A percentile compares a stretch with the other conserved stretches of the same genome.
Conservation (phyloP, 805 yeast genomes). For the Candida orba region DNA sequence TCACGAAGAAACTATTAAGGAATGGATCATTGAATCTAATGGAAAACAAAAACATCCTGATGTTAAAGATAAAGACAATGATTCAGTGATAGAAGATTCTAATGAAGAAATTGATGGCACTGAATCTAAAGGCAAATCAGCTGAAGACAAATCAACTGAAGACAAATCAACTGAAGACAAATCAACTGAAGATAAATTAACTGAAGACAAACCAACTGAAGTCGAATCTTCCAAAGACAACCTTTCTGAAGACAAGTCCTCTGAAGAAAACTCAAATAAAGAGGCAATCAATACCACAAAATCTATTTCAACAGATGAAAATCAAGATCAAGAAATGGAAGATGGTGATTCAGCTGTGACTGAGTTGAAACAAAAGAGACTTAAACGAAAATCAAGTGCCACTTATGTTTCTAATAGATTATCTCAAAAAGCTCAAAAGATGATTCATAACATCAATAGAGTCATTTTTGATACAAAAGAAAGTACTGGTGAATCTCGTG, state of each 20-base stretch:
- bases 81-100: neutral
- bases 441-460: slow-evolving; percentile 4
- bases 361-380: neutral
- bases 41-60: neutral
- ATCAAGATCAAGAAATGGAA: too few relatives aligned
- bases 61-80: neutral
- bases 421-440: slow-evolving; percentile 1
- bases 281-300: too few relatives aligned
- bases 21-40: slow-evolving; percentile 8
- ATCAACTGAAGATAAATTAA: too few relatives aligned
- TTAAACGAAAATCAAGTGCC: slow-evolving; percentile 1
- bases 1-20: slow-evolving; percentile 12
- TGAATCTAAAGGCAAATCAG: neutral
- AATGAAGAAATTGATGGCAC: neutral
- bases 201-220: too few relatives aligned
- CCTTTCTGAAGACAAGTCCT: too few relatives aligned
- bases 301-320: too few relatives aligned
- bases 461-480: slow-evolving; percentile 12
- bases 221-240: too few relatives aligned
- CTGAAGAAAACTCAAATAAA: too few relatives aligned
- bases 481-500: slow-evolving; percentile 15
- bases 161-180: too few relatives aligned
- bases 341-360: neutral
- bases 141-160: too few relatives aligned
- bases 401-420: slow-evolving; percentile 2